Base-by-base conservation (phyloP, 1,284 basidiomycete species). In the Ustilago curta region DNA sequence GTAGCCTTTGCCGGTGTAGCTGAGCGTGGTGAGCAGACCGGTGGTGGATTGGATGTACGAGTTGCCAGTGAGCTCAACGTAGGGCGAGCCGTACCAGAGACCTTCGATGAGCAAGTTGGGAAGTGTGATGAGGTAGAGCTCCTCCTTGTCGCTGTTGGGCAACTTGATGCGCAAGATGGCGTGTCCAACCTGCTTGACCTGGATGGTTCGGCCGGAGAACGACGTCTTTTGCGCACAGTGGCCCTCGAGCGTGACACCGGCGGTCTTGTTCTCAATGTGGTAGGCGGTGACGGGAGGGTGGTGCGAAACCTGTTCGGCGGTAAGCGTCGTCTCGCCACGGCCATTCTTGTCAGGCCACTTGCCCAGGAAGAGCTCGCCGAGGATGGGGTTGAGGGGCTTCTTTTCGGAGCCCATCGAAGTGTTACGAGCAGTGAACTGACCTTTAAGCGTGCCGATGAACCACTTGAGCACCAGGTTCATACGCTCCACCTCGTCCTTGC, bases 101-200 rank as follows among this genome's bases (percentile, higher is more conserved):
- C 86, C 86, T 56, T 87, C 85, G 59, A 86, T 87, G 32, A 74
- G 61, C 45, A 82, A 43, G 53, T 70, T 75, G 39, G 88, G 96
- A 37, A 99, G 89, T 4, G 95, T 97, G 85, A 99, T 93, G 59
- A 98, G 88, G 87, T 93, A 98, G 69, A 91, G 88, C 65, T 83
- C 80, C 69, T 81, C 80, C 42, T 61, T 59, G 83, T 93, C 92
- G 68, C 88, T 87, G 35, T 80, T 83, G 3, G 90, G 90, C 4
- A 90, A 87, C 60, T 88, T 87, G 61, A 97, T 88, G 14, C 90
- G 92, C 44, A 99, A 87, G 31, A 92, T 86, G 7, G 95, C 95
- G 81, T 99, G 96, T 7, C 96, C 96, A 73, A 97, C 92, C 86
- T 99, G 96, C 86, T 93, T 95, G 58, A 99, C 96, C 86, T 91